Evolutionary conservation across 352 stramenopile species (phyloP).

Genomic region (Thraustochytrium striatum): DNA sequence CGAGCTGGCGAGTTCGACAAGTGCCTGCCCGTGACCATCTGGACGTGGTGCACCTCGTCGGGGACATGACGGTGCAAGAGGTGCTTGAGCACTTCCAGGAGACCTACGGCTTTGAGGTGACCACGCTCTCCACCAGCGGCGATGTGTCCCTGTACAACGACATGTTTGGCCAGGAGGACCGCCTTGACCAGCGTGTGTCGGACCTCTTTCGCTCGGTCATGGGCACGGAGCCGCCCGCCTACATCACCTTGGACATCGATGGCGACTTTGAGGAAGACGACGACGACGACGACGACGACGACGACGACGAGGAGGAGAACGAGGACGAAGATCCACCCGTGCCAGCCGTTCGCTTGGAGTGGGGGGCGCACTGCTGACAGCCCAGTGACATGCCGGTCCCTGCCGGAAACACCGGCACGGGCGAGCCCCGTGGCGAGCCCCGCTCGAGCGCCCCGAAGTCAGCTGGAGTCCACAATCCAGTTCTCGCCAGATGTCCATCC

Average conservation of each 20-base stretch:
- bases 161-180: slow-evolving; percentile 38
- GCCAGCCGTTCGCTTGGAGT: background rate
- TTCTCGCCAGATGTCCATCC: no score
- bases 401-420: no score
- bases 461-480: no score
- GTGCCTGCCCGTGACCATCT: background rate
- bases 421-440: no score
- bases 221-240: background rate
- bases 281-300: slow-evolving; percentile 35
- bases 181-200: slow-evolving; percentile 1
- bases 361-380: no score
- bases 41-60: slow-evolving; percentile 5
- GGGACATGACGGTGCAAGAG: slow-evolving; percentile 20
- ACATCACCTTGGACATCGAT: slow-evolving; percentile 38
- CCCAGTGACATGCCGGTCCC: no score
- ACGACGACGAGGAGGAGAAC: slow-evolving; percentile 29
- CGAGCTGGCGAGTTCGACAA: background rate
- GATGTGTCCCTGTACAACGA: slow-evolving; percentile 43
- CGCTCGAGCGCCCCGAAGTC: no score
- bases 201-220: slow-evolving; percentile 25
- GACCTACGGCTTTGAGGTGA: slow-evolving; percentile 29
- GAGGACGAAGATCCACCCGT: slow-evolving; percentile 14
- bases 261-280: slow-evolving; percentile 44
- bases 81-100: slow-evolving; percentile 32
- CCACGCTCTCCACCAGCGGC: slow-evolving; percentile 15